Percentiles rank a stretch among this genome's conserved stretches.
Evolutionary conservation across 495 filamentous ascomycete species (phyloP).

Genomic region (Aspergillus affinis): DNA sequence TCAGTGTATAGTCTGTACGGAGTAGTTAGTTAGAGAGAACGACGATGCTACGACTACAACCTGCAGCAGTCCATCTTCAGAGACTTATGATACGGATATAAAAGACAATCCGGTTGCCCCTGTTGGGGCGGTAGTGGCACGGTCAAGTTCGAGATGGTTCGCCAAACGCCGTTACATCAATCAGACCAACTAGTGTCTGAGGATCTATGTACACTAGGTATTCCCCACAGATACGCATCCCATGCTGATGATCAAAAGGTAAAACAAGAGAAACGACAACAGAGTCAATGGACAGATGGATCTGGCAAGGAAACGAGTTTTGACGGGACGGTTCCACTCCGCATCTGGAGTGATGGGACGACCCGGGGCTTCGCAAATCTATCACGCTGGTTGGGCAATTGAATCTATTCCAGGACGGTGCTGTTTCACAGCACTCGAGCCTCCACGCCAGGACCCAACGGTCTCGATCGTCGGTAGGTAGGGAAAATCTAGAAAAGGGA

Average conservation of each 20-base stretch:
- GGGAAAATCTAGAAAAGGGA: constrained; percentile 60
- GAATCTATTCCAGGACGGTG: neutral
- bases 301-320: too few species aligned
- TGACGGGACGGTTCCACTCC: too few species aligned
- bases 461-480: constrained; percentile 51
- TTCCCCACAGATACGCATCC: constrained; percentile 16
- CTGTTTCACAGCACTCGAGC: neutral
- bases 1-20: too few species aligned
- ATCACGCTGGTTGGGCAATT: constrained; percentile 5
- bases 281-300: neutral
- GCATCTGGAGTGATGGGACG: too few species aligned
- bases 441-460: constrained; percentile 68
- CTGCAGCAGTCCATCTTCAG: too few species aligned
- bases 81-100: neutral
- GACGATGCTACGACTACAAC: neutral
- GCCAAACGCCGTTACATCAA: constrained; percentile 32
- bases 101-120: neutral
- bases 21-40: too few species aligned
- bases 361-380: constrained; percentile 3
- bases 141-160: constrained; percentile 16
- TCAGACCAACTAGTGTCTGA: constrained; percentile 17
- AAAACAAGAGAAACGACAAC: neutral
- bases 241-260: constrained; percentile 2
- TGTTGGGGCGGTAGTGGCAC: neutral
- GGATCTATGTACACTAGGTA: constrained; percentile 35